Conservation (phyloP, 257 asterid species). For the Lycium barbarum region DNA sequence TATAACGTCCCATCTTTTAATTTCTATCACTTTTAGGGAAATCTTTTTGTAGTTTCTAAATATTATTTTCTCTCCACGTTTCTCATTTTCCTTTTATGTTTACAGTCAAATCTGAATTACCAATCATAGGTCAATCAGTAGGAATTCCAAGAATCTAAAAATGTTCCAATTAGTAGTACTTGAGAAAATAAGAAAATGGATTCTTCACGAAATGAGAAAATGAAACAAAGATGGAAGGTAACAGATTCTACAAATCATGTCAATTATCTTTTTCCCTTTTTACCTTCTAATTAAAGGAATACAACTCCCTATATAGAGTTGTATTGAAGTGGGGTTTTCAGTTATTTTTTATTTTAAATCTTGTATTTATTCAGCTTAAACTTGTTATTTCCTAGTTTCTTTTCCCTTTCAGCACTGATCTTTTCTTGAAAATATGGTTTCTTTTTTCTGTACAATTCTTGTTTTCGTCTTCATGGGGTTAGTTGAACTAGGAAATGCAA, state of each 20-base stretch:
- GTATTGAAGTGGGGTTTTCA: not conserved
- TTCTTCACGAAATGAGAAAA: not conserved
- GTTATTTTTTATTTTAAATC: not conserved
- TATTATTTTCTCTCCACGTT: not conserved
- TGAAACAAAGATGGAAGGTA: not conserved
- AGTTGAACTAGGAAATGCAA: conserved; percentile 10
- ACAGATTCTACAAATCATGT: not conserved
- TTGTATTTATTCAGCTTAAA: not conserved
- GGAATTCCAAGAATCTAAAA: conserved; percentile 1
- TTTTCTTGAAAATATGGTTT: not conserved
- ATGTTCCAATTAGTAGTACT: not conserved
- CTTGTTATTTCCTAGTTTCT: not conserved
- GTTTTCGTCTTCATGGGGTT: not conserved
- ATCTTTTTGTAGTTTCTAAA: not conserved
- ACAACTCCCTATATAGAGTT: not conserved
- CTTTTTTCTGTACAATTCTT: not conserved
- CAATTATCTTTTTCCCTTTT: not conserved
- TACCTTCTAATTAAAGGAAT: too few relatives aligned
- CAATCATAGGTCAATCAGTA: not conserved
- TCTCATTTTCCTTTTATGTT: conserved; percentile 33
- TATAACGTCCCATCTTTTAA: not conserved
- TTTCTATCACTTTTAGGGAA: not conserved
- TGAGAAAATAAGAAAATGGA: not conserved
- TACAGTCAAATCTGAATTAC: not conserved
- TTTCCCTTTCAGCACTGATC: not conserved